Evolutionary conservation across 2,329 filamentous ascomycete genomes (phyloP).

Genomic region (Calycina marina): DNA sequence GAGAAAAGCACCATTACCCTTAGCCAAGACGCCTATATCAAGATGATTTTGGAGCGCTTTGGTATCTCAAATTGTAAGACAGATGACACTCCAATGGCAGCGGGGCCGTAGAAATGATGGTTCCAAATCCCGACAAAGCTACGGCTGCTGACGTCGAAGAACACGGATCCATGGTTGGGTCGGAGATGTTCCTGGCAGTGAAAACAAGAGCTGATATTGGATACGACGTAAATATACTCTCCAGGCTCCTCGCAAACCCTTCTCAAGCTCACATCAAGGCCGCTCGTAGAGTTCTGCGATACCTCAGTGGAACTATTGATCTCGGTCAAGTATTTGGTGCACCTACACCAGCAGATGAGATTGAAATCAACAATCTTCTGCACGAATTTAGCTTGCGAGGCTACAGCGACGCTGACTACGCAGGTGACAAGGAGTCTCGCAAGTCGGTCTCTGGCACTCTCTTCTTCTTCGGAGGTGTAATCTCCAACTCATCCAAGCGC

Average conservation of each 20-base stretch:
- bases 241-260: conserved; percentile 3
- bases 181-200: conserved; percentile 2
- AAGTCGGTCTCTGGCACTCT: conserved; percentile 3
- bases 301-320: conserved; percentile 5
- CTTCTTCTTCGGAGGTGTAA: background rate
- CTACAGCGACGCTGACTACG: conserved; percentile 2
- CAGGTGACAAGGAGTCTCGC: background rate
- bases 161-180: conserved; percentile 4
- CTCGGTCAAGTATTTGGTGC: background rate
- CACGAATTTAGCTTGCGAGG: too few relatives aligned
- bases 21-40: conserved; percentile 14
- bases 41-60: conserved; percentile 11
- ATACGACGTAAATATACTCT: conserved; percentile 1
- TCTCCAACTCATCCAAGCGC: background rate
- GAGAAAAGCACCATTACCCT: conserved; percentile 1
- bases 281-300: conserved; percentile 3
- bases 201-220: conserved; percentile 8
- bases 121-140: background rate
- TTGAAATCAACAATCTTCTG: too few relatives aligned
- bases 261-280: conserved; percentile 1
- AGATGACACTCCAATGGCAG: conserved; percentile 9
- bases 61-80: conserved; percentile 4
- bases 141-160: too few relatives aligned
- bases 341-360: too few relatives aligned
- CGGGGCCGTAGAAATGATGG: background rate